Percentiles rank a stretch among this genome's conserved stretches.
These are phyloP conservation scores for Parastagonospora avenae DNA, from an alignment of 2,329 filamentous ascomycete genomes.

Conservation along the genomic window DNA sequence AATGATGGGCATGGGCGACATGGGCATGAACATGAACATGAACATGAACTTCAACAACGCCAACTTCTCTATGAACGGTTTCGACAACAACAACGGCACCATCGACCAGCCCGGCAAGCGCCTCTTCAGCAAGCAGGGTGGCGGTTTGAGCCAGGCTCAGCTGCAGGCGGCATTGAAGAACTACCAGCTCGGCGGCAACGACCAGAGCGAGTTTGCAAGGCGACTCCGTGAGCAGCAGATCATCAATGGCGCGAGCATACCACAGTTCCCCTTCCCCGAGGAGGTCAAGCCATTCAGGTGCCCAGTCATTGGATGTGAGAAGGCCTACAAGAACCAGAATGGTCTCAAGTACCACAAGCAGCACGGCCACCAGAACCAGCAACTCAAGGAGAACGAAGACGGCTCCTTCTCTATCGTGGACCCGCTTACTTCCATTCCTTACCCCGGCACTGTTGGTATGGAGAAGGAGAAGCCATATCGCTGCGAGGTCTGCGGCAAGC, in stretches of 20 bases:
- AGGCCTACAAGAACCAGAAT: conserved; percentile 99
- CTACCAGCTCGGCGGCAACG: conserved; percentile 67
- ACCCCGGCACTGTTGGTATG: conserved; percentile 97
- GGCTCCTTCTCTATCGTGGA: conserved; percentile 99
- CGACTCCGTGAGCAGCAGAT: conserved; percentile 69
- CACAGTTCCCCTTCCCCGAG: conserved; percentile 61
- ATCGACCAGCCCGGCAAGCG: conserved; percentile 97
- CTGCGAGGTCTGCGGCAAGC: conserved; percentile 95
- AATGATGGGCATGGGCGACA: conserved; percentile 37
- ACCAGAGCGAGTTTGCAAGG: conserved; percentile 74
- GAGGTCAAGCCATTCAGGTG: conserved; percentile 98
- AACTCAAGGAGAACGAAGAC: conserved; percentile 94
- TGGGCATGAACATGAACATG: conserved; percentile 41
- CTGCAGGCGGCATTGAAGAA: conserved; percentile 77
- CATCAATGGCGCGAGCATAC: conserved; percentile 55
- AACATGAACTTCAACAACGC: conserved; percentile 43
- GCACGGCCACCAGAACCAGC: conserved; percentile 95
- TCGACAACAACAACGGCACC: conserved; percentile 47
- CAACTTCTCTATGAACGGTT: conserved; percentile 50
- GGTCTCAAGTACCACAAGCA: conserved; percentile 88
- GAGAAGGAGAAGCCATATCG: conserved; percentile 99
- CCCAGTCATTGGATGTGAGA: conserved; percentile 97
- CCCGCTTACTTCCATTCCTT: conserved; percentile 89
- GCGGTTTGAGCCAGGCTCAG: conserved; percentile 69
- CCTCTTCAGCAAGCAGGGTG: conserved; percentile 81